phyloP scores from a whole-genome alignment of 192 early-diverging fungal species.

The Rhizoclosmatium sp. region DNA sequence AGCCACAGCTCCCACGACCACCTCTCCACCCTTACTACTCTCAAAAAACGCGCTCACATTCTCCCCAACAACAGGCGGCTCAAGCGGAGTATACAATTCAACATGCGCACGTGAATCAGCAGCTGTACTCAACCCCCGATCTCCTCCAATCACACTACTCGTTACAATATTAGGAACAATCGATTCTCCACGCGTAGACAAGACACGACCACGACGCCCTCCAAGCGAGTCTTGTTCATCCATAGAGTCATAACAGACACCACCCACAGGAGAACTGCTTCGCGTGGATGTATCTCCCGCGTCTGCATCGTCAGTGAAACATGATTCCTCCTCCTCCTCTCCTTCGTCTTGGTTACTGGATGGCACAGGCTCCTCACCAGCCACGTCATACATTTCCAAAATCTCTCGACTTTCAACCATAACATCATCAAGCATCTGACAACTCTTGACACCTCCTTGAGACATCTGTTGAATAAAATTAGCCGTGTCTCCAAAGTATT shows the following conservation, averaged over 20 bases:
- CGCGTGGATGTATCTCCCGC: not conserved
- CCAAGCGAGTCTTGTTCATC: conserved; percentile 20
- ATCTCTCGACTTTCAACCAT: too few species aligned
- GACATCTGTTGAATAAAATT: too few species aligned
- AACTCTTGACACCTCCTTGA: too few species aligned
- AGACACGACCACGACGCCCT: conserved; percentile 26
- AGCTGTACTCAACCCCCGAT: not conserved
- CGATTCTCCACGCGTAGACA: not conserved
- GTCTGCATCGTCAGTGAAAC: not conserved
- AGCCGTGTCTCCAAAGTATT: too few species aligned
- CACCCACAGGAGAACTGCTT: not conserved
- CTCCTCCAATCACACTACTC: too few species aligned
- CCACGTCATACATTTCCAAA: too few species aligned
- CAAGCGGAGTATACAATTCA: not conserved
- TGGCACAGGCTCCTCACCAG: too few species aligned
- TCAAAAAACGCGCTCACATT: not conserved
- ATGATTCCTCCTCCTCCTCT: not conserved
- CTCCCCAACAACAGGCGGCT: not conserved
- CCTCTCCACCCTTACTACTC: too few species aligned
- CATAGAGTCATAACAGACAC: conserved; percentile 14
- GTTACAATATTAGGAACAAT: too few species aligned
- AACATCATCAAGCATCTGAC: too few species aligned
- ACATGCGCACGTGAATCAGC: not conserved
- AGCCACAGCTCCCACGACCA: too few species aligned
- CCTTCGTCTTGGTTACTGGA: too few species aligned